Evolutionary conservation across 257 asterid species (phyloP), one percentile per base, ranked within the genome.

Genomic region (Henckelia pumila): DNA sequence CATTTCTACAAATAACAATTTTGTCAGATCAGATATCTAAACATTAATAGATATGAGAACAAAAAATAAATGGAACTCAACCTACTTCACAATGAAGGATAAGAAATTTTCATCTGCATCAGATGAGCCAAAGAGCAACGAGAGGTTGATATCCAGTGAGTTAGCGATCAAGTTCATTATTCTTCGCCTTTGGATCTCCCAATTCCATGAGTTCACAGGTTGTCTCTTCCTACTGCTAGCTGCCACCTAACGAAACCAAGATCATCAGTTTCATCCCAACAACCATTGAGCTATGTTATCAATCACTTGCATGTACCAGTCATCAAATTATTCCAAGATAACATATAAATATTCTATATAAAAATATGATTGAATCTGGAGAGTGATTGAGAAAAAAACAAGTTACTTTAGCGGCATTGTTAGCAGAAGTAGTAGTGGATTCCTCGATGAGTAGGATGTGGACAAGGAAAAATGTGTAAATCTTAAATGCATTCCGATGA

Each of bases 91-190:
- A 35, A 93, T 80, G 81, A 90, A 93, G 73, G 96, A 88, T 76
- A 93, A 75, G 76, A 90, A 90, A 73, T 90, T 93, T 77, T 93
- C 99, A 65, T 93, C 99, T 0, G 87, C 92, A 8, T 90, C 91
- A 61, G 91, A 77, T 63, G 99, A 86, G 64, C 99, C 97, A 77
- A 93, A 93, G 70, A 90, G 95, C 80, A 82, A 73, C 0, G 88
- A 72, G 73, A 93, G 97, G 80, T 90, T 85, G 83, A 93, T 83
- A 78, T 86, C 99, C 73, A 93, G 50, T 2, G 99, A 93, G 71
- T 85, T 93, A 35, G 99, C 97, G 61, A 93, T 83, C 75, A 87
- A 78, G 76, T 64, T 85, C 81, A 93, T 40, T 78, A 88, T 87
- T 74, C 91, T 80, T 23, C 91, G 85, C 71, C 97, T 75, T 75